These are phyloP conservation scores for Ceratobasidium papillatum DNA, from an alignment of 1,284 basidiomycete species.

Conservation along the genomic window DNA sequence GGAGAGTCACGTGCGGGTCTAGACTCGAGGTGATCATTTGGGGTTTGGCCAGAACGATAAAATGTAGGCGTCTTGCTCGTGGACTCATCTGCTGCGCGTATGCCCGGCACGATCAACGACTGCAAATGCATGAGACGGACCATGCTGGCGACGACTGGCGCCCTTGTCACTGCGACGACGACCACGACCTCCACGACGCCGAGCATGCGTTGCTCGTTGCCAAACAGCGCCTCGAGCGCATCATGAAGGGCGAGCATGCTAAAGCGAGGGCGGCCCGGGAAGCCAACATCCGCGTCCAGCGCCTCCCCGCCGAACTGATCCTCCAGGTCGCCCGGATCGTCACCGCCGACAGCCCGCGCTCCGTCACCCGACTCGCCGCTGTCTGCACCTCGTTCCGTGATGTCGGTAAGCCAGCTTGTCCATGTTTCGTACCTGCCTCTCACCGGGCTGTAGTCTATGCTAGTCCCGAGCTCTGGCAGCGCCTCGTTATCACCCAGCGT, in stretches of 20 bases:
- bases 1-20: conserved; percentile 18
- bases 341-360: conserved; percentile 20
- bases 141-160: background rate
- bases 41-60: conserved; percentile 8
- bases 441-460: conserved; percentile 8
- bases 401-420: background rate
- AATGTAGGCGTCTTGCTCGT: background rate
- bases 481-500: conserved; percentile 29
- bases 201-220: conserved; percentile 5
- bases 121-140: conserved; percentile 5
- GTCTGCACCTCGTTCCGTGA: conserved; percentile 33
- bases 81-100: background rate
- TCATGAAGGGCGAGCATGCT: conserved; percentile 3
- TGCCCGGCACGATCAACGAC: conserved; percentile 5
- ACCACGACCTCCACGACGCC: conserved; percentile 26
- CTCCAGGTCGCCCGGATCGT: conserved; percentile 26
- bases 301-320: conserved; percentile 21
- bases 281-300: conserved; percentile 14
- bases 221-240: conserved; percentile 3
- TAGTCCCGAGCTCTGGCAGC: conserved; percentile 36
- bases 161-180: conserved; percentile 2
- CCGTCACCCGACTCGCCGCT: conserved; percentile 17
- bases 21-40: conserved; percentile 18
- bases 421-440: background rate
- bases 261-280: conserved; percentile 17